Evolutionary conservation across 2,329 filamentous ascomycete species (phyloP).

Genomic region (Ophiostoma piceae): DNA sequence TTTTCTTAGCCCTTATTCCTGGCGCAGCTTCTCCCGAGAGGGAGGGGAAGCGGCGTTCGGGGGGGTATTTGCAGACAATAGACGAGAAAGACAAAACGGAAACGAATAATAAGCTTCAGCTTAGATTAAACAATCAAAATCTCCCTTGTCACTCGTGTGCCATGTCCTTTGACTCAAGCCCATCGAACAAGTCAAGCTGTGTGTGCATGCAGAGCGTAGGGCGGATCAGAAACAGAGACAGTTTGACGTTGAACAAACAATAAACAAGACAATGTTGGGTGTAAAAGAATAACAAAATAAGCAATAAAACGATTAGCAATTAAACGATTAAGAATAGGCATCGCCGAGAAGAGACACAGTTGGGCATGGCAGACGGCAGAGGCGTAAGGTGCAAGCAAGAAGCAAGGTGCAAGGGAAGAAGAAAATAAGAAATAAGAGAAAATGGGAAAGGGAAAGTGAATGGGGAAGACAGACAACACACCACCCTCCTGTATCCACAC

Average conservation of each 20-base stretch:
- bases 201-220: constrained; percentile 5
- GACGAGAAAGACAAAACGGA: not conserved
- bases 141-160: not conserved
- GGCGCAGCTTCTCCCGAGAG: not conserved
- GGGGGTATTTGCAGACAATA: not conserved
- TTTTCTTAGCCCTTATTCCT: not conserved
- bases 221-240: not conserved
- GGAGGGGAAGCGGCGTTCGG: not conserved
- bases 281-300: not conserved
- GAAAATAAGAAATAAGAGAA: constrained; percentile 2
- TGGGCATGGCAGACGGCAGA: not conserved
- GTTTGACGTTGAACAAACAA: constrained; percentile 14
- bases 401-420: not conserved
- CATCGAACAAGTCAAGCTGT: not conserved
- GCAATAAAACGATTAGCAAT: not conserved
- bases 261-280: not conserved
- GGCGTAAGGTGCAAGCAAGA: not conserved
- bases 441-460: not conserved
- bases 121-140: not conserved
- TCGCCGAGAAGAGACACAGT: not conserved
- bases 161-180: constrained; percentile 1
- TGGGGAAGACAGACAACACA: constrained; percentile 12
- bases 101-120: not conserved
- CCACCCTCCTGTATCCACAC: constrained; percentile 16
- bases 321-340: not conserved